Base-by-base conservation (phyloP, 768 basidiomycete species). In the Pisolithus microcarpus region DNA sequence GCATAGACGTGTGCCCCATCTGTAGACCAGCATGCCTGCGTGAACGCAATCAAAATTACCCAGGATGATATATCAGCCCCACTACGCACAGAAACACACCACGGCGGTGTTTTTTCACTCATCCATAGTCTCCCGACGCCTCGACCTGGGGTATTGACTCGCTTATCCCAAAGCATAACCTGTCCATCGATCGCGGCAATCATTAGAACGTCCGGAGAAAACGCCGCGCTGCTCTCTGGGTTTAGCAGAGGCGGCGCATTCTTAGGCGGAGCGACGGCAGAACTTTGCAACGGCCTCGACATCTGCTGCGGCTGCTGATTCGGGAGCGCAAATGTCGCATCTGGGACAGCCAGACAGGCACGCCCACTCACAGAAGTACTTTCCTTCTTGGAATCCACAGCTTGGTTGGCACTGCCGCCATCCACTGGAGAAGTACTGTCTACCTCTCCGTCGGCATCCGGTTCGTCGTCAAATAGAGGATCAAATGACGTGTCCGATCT, bases 111-210 rank as follows among this genome's bases (percentile, higher is more conserved):
- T 69, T 89, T 92, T 56, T 94, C 93, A 60, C 84, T 85, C 75
- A 91, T 82, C 80, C 86, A 87, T 49, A 97, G 70, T 57, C 91
- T 73, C 28, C 91, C 92, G 1, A 92, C 87, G 6, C 91, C 88
- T 38, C 66, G 72, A 26, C 85, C 82, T 37, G 77, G 69, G 7
- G 74, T 74, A 49, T 83, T 73, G 31, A 79, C 80, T 56, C 95
- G 73, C 61, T 84, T 78, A 64, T 99, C 95, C 87, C 95, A 95
- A 11, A 99, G 65, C 43, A 93, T 79, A 15, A 97, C 79, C 63
- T 94, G 89, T 1, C 96, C 95, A 59, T 98, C 94, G 57, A 95
- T 86, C 8, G 83, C 85, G 28, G 89, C 84, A 9, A 90, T 92
- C 80, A 99, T 77, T 24, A 98, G 67, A 18, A 95, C 63, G 63